phyloP scores from a whole-genome alignment of 2,329 filamentous ascomycete genomes.

The Arthrobotrys iridis region DNA sequence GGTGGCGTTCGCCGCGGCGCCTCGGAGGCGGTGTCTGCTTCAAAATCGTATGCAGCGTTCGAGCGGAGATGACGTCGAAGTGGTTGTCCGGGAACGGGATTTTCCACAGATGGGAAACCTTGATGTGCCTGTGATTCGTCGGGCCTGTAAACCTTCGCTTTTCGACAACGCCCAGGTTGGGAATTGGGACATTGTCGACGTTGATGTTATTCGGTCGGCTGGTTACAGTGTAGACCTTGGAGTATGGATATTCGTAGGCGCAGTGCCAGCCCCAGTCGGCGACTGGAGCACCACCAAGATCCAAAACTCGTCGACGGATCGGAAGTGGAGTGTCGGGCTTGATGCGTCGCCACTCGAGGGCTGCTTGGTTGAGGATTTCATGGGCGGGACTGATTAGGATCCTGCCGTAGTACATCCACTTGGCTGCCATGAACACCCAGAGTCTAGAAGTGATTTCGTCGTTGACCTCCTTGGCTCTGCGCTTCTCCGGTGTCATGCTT shows the following conservation, averaged over 20 bases:
- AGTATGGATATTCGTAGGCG: conserved; percentile 82
- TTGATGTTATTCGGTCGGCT: conserved; percentile 77
- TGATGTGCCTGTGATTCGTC: conserved; percentile 83
- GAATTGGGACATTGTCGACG: conserved; percentile 62
- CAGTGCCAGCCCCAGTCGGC: conserved; percentile 95
- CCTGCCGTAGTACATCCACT: conserved; percentile 70
- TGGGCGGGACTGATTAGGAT: conserved; percentile 68
- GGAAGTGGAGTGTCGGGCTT: conserved; percentile 54
- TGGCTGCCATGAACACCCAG: conserved; percentile 72
- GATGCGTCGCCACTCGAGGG: conserved; percentile 59
- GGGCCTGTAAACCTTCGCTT: conserved; percentile 71
- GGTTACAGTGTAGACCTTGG: conserved; percentile 87
- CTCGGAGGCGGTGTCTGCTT: conserved; percentile 71
- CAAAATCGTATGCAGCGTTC: conserved; percentile 84
- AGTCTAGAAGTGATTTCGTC: conserved; percentile 66
- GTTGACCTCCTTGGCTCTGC: conserved; percentile 53
- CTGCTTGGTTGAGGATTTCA: conserved; percentile 59
- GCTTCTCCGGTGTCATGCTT: conserved; percentile 72
- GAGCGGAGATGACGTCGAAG: conserved; percentile 91
- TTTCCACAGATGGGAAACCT: conserved; percentile 78
- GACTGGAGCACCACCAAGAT: conserved; percentile 72
- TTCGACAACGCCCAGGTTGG: conserved; percentile 42
- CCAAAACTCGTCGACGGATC: conserved; percentile 67
- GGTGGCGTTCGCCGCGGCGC: conserved; percentile 27
- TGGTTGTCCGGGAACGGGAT: conserved; percentile 86